These are phyloP conservation scores for Rhododendron molle DNA, from an alignment of 148 eudicot species.

Conservation along the genomic window DNA sequence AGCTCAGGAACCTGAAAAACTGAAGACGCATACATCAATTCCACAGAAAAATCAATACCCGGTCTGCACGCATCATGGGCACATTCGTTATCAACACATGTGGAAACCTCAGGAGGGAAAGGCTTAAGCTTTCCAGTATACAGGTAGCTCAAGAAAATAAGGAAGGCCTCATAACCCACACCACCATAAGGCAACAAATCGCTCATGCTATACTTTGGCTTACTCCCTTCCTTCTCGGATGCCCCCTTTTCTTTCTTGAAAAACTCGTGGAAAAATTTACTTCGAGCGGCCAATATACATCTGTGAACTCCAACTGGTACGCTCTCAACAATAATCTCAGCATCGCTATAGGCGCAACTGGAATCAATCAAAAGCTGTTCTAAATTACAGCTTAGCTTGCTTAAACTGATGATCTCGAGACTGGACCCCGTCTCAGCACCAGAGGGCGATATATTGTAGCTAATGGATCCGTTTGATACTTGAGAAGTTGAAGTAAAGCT, in stretches of 20 bases:
- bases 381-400: conserved; percentile 36
- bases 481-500: conserved; percentile 43
- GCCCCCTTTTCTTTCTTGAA: conserved; percentile 31
- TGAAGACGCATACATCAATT: conserved; percentile 48
- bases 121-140: conserved; percentile 46
- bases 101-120: conserved; percentile 37
- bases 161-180: conserved; percentile 49
- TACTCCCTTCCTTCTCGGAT: conserved; percentile 26
- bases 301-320: conserved; percentile 36
- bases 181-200: conserved; percentile 41
- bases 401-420: conserved; percentile 38
- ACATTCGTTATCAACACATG: conserved; percentile 43
- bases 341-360: conserved; percentile 33
- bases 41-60: conserved; percentile 36
- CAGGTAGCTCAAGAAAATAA: conserved; percentile 37
- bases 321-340: conserved; percentile 33
- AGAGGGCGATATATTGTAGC: conserved; percentile 13
- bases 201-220: conserved; percentile 34
- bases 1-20: conserved; percentile 41
- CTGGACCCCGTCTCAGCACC: conserved; percentile 28
- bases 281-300: conserved; percentile 48
- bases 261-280: conserved; percentile 38
- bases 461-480: conserved; percentile 35
- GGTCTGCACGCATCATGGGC: conserved; percentile 47
- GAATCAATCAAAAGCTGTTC: conserved; percentile 35